phyloP scores from a whole-genome alignment of 2,329 filamentous ascomycete genomes.

The Trichoderma sp. region DNA sequence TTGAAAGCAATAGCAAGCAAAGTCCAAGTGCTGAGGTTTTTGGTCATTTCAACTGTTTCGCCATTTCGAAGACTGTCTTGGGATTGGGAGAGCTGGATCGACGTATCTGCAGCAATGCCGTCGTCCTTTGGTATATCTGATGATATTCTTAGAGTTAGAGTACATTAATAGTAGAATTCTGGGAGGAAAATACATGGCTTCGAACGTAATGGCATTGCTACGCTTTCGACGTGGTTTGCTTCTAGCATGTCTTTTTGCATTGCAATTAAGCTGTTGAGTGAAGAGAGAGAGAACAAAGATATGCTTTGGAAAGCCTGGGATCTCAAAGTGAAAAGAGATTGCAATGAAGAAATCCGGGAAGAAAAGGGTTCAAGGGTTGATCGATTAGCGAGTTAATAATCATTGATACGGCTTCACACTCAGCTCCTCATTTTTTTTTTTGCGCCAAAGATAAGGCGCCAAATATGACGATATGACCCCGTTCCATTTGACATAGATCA shows the following conservation, averaged over 20 bases:
- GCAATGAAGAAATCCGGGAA: background rate
- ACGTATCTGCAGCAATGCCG: background rate
- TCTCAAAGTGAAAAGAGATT: background rate
- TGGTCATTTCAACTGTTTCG: background rate
- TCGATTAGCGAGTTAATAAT: background rate
- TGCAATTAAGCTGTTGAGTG: background rate
- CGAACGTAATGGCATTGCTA: background rate
- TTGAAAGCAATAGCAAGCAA: slow-evolving; percentile 11
- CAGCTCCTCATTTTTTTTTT: background rate
- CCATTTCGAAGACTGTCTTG: background rate
- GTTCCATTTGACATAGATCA: background rate
- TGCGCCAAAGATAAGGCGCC: background rate
- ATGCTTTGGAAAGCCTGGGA: background rate
- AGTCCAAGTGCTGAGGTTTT: background rate
- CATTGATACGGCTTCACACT: background rate
- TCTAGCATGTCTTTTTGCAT: background rate
- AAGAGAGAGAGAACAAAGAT: background rate
- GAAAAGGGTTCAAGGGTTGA: background rate
- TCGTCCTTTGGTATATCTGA: background rate
- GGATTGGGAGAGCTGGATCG: background rate
- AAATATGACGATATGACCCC: background rate
- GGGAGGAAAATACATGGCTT: background rate
- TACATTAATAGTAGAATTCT: background rate
- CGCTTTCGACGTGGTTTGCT: background rate
- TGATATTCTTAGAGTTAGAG: background rate